phyloP scores from a whole-genome alignment of 495 filamentous ascomycete species.

The Bathelium albidoporum region DNA sequence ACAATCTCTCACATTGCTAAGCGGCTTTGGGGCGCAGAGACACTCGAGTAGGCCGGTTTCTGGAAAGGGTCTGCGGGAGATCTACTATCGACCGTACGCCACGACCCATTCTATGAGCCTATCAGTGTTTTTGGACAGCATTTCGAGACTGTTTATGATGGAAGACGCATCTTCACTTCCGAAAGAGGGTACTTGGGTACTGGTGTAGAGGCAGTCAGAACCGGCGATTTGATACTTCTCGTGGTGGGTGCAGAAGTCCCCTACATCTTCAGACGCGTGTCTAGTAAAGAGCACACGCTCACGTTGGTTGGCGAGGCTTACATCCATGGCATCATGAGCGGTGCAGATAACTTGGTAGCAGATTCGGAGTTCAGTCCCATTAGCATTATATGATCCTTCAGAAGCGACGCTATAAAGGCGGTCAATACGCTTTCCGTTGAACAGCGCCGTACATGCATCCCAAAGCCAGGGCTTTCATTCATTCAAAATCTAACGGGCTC shows the following conservation, averaged over 20 bases:
- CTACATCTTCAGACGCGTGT: background rate
- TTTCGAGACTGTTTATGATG: background rate
- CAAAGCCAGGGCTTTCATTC: no score
- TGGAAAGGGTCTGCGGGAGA: background rate
- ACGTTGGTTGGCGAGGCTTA: background rate
- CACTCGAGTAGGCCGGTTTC: no score
- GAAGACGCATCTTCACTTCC: background rate
- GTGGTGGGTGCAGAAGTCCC: background rate
- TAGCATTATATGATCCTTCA: background rate
- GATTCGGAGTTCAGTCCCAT: background rate
- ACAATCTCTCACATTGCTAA: background rate
- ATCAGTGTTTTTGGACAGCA: background rate
- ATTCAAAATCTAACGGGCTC: no score
- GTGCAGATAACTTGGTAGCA: background rate
- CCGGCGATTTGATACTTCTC: background rate
- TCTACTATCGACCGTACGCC: background rate
- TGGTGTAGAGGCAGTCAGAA: background rate
- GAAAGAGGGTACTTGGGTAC: background rate
- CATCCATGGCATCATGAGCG: conserved; percentile 5
- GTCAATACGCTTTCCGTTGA: no score
- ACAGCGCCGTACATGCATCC: no score
- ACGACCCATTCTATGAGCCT: background rate
- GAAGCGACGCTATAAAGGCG: no score
- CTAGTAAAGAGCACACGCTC: background rate
- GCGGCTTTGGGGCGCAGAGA: no score